These are phyloP conservation scores for Phytomonas sp. DNA, from an alignment of 208 protist species.

Conservation along the genomic window DNA sequence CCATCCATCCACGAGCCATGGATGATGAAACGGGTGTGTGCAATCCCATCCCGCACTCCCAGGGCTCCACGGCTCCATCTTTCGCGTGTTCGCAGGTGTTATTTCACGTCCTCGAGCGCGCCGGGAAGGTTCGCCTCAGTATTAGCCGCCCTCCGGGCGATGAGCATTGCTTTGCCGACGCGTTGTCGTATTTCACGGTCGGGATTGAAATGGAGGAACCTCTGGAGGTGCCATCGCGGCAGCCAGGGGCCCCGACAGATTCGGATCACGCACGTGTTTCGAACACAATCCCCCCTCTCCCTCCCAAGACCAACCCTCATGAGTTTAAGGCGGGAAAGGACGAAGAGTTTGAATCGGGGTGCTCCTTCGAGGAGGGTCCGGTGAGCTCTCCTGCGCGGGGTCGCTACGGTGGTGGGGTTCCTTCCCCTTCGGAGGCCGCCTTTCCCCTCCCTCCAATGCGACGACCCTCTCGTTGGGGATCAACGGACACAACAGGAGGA, in stretches of 20 bases:
- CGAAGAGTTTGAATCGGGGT: neutral
- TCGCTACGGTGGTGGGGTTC: neutral
- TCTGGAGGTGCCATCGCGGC: conserved; percentile 6
- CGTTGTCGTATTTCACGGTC: conserved; percentile 39
- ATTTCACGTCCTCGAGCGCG: conserved; percentile 43
- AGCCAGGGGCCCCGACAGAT: neutral
- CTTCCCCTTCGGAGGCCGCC: neutral
- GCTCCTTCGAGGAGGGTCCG: neutral
- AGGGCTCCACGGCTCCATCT: neutral
- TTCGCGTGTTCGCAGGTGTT: neutral
- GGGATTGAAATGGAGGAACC: conserved; percentile 42
- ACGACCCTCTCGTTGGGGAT: too few relatives aligned
- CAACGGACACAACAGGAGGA: neutral
- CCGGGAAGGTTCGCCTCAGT: conserved; percentile 36
- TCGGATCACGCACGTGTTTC: neutral
- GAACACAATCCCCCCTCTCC: neutral
- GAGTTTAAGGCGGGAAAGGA: neutral
- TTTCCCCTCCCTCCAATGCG: too few relatives aligned
- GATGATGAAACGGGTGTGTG: neutral
- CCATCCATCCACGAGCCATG: neutral
- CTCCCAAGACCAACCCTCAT: neutral
- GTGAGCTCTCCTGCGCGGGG: neutral
- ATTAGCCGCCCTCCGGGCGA: conserved; percentile 26
- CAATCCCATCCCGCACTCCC: too few relatives aligned
- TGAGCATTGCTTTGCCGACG: conserved; percentile 63